Base-by-base conservation (phyloP, 2,329 filamentous ascomycete species). In the Aspergillus novoparasiticus region DNA sequence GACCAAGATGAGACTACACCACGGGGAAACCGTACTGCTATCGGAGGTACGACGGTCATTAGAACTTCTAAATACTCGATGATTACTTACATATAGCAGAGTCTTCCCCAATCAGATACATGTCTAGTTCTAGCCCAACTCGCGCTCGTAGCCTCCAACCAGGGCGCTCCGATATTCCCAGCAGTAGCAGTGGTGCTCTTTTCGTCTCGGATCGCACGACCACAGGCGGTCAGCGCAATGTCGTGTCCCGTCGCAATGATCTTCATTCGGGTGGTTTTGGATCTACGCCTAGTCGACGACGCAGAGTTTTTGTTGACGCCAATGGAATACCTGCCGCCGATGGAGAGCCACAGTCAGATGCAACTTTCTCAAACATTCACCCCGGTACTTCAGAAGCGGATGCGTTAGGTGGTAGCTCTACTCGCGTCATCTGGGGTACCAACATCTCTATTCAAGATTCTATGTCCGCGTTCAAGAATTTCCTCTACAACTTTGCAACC, bases 391-490 rank as follows among this genome's bases (percentile, higher is more conserved):
- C 94, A 2, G 95, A 99, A 76, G 95, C 95, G 0, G 91, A 97
- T 73, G 87, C 85, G 1, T 86, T 97, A 46, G 94, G 93, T 45
- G 95, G 94, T 2, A 87, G 87, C 63, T 92, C 91, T 45, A 90
- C 90, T 61, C 89, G 90, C 69, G 87, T 96, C 62, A 94, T 99
- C 67, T 99, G 95, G 95, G 95, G 95, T 77, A 99, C 95, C 50
- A 98, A 96, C 45, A 92, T 99, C 57, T 97, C 94, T 6, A 90
- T 99, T 59, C 88, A 92, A 64, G 94, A 98, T 76, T 93, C 93
- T 0, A 91, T 96, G 77, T 87, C 89, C 58, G 85, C 89, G 0
- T 96, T 97, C 83, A 94, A 95, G 74, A 93, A 95, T 67, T 99
- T 99, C 73, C 82, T 99, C 32, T 88, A 89, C 75, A 96, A 96